These are phyloP conservation scores for Rhytidhysteron rufulum DNA, from an alignment of 2,329 filamentous ascomycete genomes.

Conservation along the genomic window DNA sequence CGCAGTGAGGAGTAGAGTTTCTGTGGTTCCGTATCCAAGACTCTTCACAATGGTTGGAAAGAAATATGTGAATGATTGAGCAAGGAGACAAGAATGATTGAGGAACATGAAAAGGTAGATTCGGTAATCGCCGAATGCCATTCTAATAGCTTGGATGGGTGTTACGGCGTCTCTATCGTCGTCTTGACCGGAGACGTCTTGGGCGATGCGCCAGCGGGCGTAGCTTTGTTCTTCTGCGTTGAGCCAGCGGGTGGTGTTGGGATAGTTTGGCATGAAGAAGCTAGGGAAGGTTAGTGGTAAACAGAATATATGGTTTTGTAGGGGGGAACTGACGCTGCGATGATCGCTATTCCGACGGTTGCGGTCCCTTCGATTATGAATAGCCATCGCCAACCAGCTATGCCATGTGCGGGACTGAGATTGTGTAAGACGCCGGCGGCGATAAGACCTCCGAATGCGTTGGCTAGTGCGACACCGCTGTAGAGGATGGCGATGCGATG, in stretches of 20 bases:
- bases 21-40: conserved; percentile 47
- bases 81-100: conserved; percentile 41
- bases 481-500: conserved; percentile 21
- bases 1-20: conserved; percentile 49
- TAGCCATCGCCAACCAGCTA: conserved; percentile 21
- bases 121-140: conserved; percentile 48
- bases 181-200: conserved; percentile 44
- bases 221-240: conserved; percentile 41
- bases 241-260: conserved; percentile 42
- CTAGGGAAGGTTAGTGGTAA: conserved; percentile 37
- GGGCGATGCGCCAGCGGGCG: conserved; percentile 28
- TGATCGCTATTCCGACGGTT: conserved; percentile 23
- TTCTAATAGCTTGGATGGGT: conserved; percentile 42
- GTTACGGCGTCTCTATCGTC: conserved; percentile 46
- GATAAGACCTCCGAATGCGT: conserved; percentile 42
- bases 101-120: conserved; percentile 54
- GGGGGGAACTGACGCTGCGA: conserved; percentile 39
- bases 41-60: conserved; percentile 48
- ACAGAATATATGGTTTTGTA: conserved; percentile 18
- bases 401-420: conserved; percentile 16
- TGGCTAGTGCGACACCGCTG: conserved; percentile 32
- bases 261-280: conserved; percentile 26
- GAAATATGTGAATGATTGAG: conserved; percentile 44
- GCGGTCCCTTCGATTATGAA: conserved; percentile 26
- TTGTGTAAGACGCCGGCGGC: conserved; percentile 33